Evolutionary conservation across 129 eudicot species (phyloP).

Genomic region (Centrapalus pauciflorus): DNA sequence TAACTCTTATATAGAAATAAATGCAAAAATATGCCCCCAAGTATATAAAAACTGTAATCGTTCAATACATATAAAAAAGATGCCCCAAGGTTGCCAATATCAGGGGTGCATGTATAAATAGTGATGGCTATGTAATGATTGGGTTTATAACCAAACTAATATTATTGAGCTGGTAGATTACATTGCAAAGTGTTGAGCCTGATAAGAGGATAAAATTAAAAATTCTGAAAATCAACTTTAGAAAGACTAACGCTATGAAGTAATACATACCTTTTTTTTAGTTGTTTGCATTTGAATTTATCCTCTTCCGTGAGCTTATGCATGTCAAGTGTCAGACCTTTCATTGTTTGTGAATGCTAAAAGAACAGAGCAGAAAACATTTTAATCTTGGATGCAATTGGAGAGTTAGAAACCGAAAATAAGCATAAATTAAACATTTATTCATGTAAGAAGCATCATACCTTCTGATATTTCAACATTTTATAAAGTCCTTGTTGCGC

Average conservation of each 20-base stretch:
- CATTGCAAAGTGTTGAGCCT: not conserved
- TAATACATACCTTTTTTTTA: not conserved
- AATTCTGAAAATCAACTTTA: too few relatives aligned
- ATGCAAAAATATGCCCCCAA: not conserved
- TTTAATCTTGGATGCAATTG: not conserved
- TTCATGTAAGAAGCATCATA: not conserved
- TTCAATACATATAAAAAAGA: not conserved
- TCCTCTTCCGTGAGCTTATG: not conserved
- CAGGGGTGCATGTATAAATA: too few relatives aligned
- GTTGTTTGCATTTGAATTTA: not conserved
- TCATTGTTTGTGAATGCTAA: conserved; percentile 9
- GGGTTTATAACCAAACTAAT: not conserved
- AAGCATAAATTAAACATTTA: not conserved
- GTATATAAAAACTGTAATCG: too few relatives aligned
- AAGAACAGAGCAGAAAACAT: not conserved
- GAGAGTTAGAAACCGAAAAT: not conserved
- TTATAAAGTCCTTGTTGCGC: conserved; percentile 9
- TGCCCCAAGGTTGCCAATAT: too few relatives aligned
- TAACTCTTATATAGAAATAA: too few relatives aligned
- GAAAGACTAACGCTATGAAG: not conserved
- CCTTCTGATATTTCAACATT: not conserved
- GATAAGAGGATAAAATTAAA: not conserved
- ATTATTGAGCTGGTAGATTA: too few relatives aligned
- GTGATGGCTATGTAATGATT: not conserved
- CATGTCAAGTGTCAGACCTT: conserved; percentile 28